These are phyloP conservation scores for Talaromyces sp. DNA, from an alignment of 2,329 filamentous ascomycete genomes.

Conservation along the genomic window DNA sequence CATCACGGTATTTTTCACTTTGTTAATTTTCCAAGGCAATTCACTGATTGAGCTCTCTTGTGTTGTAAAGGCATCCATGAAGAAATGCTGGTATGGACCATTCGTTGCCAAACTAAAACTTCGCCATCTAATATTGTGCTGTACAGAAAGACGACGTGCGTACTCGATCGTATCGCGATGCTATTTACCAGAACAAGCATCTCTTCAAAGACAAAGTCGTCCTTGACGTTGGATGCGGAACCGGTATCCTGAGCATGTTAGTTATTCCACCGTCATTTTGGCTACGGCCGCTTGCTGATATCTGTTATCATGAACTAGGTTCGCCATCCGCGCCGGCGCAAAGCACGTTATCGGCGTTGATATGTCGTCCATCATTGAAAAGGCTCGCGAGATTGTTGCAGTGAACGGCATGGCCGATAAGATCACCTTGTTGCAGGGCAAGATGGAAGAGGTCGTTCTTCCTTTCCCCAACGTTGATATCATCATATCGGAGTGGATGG, in stretches of 20 bases:
- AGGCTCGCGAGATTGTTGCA: constrained; percentile 91
- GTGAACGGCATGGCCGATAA: constrained; percentile 89
- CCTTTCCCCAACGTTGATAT: constrained; percentile 97
- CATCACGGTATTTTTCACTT: constrained; percentile 70
- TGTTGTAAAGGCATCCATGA: constrained; percentile 74
- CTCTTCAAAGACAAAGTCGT: constrained; percentile 82
- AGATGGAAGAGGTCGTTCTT: constrained; percentile 97
- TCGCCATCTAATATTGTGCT: neutral
- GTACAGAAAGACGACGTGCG: constrained; percentile 94
- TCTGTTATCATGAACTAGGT: constrained; percentile 57
- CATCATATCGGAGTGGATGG: constrained; percentile 99
- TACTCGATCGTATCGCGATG: constrained; percentile 94
- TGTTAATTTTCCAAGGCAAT: constrained; percentile 8
- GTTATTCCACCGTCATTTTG: constrained; percentile 5
- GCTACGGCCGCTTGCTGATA: neutral
- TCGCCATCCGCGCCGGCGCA: constrained; percentile 89
- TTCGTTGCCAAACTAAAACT: neutral
- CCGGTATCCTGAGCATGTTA: constrained; percentile 96
- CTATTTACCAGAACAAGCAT: constrained; percentile 87
- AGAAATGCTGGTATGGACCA: constrained; percentile 80
- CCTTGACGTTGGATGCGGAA: constrained; percentile 89
- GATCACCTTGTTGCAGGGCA: constrained; percentile 96
- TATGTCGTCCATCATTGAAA: constrained; percentile 99
- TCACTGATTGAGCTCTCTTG: constrained; percentile 15
- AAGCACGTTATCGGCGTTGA: constrained; percentile 99